These are phyloP conservation scores for Coemansia sp. DNA, from an alignment of 192 early-diverging fungal genomes.

Conservation along the genomic window DNA sequence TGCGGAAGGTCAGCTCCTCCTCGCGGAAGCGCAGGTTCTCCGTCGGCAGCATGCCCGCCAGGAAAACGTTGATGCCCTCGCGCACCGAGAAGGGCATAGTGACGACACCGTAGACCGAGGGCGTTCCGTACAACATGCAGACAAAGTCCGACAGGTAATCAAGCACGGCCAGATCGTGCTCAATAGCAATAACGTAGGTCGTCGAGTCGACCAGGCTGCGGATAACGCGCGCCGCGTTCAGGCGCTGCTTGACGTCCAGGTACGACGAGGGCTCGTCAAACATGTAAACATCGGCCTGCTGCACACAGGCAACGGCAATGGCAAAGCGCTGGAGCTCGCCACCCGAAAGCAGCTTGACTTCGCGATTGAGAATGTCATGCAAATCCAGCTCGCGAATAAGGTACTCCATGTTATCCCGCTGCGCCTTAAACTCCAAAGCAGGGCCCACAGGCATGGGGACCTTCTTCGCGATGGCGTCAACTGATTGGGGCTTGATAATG, in stretches of 20 bases:
- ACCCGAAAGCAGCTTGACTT: conserved; percentile 83
- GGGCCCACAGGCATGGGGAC: conserved; percentile 76
- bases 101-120: conserved; percentile 94
- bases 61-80: conserved; percentile 99
- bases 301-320: conserved; percentile 81
- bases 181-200: conserved; percentile 91
- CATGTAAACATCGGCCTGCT: conserved; percentile 94
- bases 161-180: conserved; percentile 98
- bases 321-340: conserved; percentile 99
- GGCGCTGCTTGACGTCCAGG: conserved; percentile 97
- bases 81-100: conserved; percentile 95
- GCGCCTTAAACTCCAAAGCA: conserved; percentile 68
- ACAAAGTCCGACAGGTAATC: conserved; percentile 98
- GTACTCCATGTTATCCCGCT: conserved; percentile 69
- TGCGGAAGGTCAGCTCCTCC: conserved; percentile 87
- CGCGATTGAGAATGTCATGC: conserved; percentile 76
- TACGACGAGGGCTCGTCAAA: conserved; percentile 98
- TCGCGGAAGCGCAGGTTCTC: conserved; percentile 99
- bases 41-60: conserved; percentile 94
- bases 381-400: conserved; percentile 78
- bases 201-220: conserved; percentile 72
- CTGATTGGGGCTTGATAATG: conserved; percentile 95
- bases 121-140: conserved; percentile 97
- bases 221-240: conserved; percentile 93
- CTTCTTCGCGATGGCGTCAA: conserved; percentile 82